Evolutionary conservation across 1,284 basidiomycete species (phyloP).

Genomic region (Ganoderma sinense): DNA sequence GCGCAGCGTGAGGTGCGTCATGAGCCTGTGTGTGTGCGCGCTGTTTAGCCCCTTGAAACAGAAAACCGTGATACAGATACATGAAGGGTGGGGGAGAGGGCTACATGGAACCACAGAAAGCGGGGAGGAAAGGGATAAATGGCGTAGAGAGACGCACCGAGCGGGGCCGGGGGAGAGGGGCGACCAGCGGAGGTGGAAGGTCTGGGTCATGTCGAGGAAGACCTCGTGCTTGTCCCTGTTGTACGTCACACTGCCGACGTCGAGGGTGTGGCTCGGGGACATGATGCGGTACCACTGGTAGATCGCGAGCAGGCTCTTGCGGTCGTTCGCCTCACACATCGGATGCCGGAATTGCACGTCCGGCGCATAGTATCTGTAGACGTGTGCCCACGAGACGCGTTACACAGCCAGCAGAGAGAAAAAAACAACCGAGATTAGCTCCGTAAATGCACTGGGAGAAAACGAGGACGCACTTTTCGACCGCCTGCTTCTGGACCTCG

Average conservation of each 20-base stretch:
- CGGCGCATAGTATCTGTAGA: conserved; percentile 52
- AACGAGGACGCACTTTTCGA: conserved; percentile 42
- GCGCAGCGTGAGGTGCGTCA: conserved; percentile 56
- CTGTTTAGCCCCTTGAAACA: not conserved
- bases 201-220: conserved; percentile 56
- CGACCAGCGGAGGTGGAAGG: conserved; percentile 59
- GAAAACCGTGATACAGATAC: not conserved
- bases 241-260: conserved; percentile 54
- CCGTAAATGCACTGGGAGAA: too few relatives aligned
- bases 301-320: conserved; percentile 58
- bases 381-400: too few relatives aligned
- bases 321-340: conserved; percentile 56
- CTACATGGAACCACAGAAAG: too few relatives aligned
- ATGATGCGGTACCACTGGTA: conserved; percentile 72
- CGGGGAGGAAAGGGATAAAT: not conserved
- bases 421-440: too few relatives aligned
- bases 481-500: conserved; percentile 55
- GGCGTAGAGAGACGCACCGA: conserved; percentile 44
- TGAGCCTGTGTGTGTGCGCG: conserved; percentile 2
- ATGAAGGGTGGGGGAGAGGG: not conserved
- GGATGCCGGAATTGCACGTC: conserved; percentile 65
- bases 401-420: not conserved
- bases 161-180: conserved; percentile 55
- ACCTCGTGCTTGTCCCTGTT: conserved; percentile 47
- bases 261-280: conserved; percentile 53